Evolutionary conservation across 805 yeast genomes (phyloP), one percentile per base, ranked within the genome.

Genomic region (Teunomyces kruisii): DNA sequence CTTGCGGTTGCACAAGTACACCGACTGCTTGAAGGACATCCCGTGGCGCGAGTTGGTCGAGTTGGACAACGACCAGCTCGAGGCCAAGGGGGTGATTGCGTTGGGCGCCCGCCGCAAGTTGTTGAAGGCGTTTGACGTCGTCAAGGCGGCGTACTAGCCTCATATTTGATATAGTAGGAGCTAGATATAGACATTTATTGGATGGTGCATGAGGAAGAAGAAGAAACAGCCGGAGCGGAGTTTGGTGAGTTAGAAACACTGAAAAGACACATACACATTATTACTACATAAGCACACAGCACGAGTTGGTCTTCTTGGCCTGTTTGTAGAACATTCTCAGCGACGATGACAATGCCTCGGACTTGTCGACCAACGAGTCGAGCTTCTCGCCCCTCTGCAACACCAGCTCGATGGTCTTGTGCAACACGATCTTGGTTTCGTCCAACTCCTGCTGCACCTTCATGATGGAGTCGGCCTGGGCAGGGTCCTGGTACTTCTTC

Each of bases 371-470:
- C 56, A 94, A 76, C 33, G 94, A 78, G 62, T 94, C 99, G 58
- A 94, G 79, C 60, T 90, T 90, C 68, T 94, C 99, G 42, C 99
- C 99, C 65, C 99, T 82, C 67, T 89, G 95, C 62, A 94, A 77
- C 7, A 94, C 97, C 50, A 86, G 78, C 68, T 94, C 97, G 54
- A 94, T 92, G 39, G 97, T 90, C 71, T 92, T 91, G 70, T 94
- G 98, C 59, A 94, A 75, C 32, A 91, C 96, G 56, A 92, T 88
- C 74, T 94, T 94, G 30, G 99, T 94, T 63, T 94, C 99, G 67
- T 94, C 99, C 58, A 94, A 79, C 68, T 94, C 99, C 62, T 90
- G 96, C 73, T 94, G 99, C 16, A 94, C 99, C 65, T 86, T 87
- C 96, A 94, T 85, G 51, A 94, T 83, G 9, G 97, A 86, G 65